Evolutionary conservation across 306 rosid genomes (phyloP).

Genomic region (Quercus engelmannii): DNA sequence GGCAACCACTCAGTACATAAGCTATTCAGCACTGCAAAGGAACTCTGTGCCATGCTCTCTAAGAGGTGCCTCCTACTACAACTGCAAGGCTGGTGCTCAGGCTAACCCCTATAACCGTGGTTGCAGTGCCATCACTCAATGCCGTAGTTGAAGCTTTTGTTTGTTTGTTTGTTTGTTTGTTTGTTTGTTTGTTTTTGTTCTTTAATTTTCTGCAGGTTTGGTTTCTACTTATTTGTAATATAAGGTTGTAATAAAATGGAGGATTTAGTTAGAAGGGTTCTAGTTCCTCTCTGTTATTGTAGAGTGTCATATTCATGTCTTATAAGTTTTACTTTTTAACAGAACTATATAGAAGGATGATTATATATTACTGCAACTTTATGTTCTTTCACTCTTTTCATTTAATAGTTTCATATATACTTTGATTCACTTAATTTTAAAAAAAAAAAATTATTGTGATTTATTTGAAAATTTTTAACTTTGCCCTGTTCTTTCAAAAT

Average conservation of each 20-base stretch:
- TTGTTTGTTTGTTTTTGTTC: neutral
- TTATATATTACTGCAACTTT: neutral
- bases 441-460: no score
- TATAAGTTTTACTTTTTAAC: neutral
- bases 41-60: conserved; percentile 77
- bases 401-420: no score
- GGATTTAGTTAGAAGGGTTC: neutral
- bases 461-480: no score
- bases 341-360: neutral
- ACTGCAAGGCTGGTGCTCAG: conserved; percentile 59
- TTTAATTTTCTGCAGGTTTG: neutral
- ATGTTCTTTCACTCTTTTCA: neutral
- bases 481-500: no score
- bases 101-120: conserved; percentile 84
- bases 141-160: conserved; percentile 48
- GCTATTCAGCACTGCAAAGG: conserved; percentile 67
- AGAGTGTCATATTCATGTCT: neutral
- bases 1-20: conserved; percentile 67
- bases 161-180: neutral
- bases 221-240: neutral
- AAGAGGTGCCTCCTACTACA: conserved; percentile 82
- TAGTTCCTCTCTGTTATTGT: neutral
- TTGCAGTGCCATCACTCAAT: conserved; percentile 65
- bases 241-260: neutral
- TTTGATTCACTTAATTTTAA: no score